phyloP scores from a whole-genome alignment of 148 eudicot species.

The Rhododendron molle region DNA sequence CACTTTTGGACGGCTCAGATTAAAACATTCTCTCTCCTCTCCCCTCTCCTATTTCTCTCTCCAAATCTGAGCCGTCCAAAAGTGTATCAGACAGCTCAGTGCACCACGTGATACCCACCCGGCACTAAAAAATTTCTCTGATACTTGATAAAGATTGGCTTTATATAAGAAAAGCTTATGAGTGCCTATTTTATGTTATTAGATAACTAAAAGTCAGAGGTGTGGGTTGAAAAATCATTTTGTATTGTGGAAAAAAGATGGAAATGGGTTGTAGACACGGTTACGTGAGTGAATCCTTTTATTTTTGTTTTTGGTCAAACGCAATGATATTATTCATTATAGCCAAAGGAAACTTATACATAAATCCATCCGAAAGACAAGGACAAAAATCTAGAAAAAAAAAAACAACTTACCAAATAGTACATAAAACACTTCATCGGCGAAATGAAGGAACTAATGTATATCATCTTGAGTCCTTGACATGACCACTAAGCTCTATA shows the following conservation, averaged over 20 bases:
- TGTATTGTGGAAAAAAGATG: background rate
- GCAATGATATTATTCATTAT: too few species aligned
- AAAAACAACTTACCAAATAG: background rate
- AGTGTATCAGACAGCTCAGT: too few species aligned
- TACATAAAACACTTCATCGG: background rate
- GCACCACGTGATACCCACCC: too few species aligned
- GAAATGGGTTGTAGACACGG: background rate
- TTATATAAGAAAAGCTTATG: background rate
- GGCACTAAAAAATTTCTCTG: too few species aligned
- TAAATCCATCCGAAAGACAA: background rate
- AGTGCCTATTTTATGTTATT: background rate
- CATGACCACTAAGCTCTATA: background rate
- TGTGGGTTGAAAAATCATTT: background rate
- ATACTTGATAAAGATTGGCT: background rate
- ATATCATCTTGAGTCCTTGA: background rate
- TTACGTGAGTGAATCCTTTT: background rate
- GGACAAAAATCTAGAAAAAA: background rate
- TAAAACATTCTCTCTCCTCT: too few species aligned
- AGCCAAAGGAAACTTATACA: background rate
- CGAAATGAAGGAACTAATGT: background rate
- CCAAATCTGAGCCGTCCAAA: too few species aligned
- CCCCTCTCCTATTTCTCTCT: too few species aligned
- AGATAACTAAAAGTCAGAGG: background rate
- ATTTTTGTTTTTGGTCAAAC: too few species aligned
- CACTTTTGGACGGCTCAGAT: too few species aligned